A percentile compares a stretch with the other conserved stretches of the same genome.
phyloP scores from a whole-genome alignment of 2,329 filamentous ascomycete genomes.

The Diaporthe sp. region DNA sequence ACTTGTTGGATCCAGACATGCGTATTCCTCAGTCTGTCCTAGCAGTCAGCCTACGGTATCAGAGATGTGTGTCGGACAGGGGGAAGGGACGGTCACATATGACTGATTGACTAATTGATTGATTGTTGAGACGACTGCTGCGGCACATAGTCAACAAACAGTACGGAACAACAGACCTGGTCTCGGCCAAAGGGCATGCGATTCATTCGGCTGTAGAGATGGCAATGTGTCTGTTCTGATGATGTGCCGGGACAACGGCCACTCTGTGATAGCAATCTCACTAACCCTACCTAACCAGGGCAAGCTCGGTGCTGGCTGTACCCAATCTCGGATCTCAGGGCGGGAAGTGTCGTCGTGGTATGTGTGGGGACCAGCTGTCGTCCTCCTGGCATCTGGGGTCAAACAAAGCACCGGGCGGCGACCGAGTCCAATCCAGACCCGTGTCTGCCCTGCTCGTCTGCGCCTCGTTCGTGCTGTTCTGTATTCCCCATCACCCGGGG shows the following conservation, averaged over 20 bases:
- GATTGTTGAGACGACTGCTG: neutral
- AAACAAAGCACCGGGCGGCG: conserved; percentile 24
- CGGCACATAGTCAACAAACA: neutral
- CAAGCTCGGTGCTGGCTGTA: neutral
- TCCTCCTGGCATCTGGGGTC: neutral
- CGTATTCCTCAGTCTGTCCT: neutral
- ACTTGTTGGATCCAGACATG: neutral
- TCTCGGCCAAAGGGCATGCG: conserved; percentile 33
- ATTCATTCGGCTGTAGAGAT: conserved; percentile 11
- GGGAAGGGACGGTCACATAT: neutral
- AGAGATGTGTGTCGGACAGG: neutral
- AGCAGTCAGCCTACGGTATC: neutral
- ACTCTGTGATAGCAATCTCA: neutral
- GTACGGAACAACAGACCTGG: neutral
- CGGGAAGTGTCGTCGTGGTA: conserved; percentile 23
- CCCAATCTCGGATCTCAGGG: conserved; percentile 15
- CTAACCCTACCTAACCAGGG: neutral
- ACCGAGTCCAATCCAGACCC: conserved; percentile 11
- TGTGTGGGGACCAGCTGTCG: neutral
- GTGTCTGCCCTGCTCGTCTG: neutral
- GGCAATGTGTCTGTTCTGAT: neutral
- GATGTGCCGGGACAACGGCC: neutral
- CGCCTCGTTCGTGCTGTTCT: too few relatives aligned
- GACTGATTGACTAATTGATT: too few relatives aligned
- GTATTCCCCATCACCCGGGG: neutral